Evolutionary conservation across 768 basidiomycete species (phyloP).

Genomic region (Pseudohyphozyma bogoriensis): DNA sequence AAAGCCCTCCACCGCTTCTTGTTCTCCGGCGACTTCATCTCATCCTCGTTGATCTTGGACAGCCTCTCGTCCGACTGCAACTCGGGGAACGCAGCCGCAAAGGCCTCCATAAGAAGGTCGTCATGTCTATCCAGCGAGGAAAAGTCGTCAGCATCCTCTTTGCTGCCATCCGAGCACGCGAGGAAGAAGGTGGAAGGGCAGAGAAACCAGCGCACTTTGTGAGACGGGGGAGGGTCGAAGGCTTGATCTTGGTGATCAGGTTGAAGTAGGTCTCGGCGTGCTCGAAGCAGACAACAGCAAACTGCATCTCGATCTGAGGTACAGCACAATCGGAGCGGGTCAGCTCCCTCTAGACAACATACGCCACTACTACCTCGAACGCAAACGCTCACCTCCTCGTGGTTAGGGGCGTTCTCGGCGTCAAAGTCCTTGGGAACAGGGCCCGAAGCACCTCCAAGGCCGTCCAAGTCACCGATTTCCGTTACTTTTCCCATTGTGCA

Average conservation of each 20-base stretch:
- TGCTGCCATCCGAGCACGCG: background rate
- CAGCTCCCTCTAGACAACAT: background rate
- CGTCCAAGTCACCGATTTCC: constrained; percentile 14
- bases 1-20: constrained; percentile 88
- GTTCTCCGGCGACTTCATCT: constrained; percentile 77
- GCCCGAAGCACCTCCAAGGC: background rate
- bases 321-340: background rate
- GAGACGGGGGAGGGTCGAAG: constrained; percentile 57
- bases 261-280: constrained; percentile 99
- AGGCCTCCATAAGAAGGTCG: constrained; percentile 78
- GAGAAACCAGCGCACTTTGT: constrained; percentile 53
- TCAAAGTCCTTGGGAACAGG: constrained; percentile 9
- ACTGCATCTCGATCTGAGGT: constrained; percentile 91
- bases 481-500: background rate
- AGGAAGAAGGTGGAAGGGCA: no score
- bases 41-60: constrained; percentile 66
- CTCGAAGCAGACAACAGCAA: constrained; percentile 91
- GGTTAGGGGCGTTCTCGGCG: constrained; percentile 23
- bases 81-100: constrained; percentile 72
- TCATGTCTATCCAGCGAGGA: constrained; percentile 50
- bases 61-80: constrained; percentile 42
- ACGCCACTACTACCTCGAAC: background rate
- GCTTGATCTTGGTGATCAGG: constrained; percentile 67
- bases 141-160: background rate
- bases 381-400: constrained; percentile 8